Evolutionary conservation across 1,284 basidiomycete species (phyloP), one percentile per base, ranked within the genome.

Genomic region (Pterula multifida): DNA sequence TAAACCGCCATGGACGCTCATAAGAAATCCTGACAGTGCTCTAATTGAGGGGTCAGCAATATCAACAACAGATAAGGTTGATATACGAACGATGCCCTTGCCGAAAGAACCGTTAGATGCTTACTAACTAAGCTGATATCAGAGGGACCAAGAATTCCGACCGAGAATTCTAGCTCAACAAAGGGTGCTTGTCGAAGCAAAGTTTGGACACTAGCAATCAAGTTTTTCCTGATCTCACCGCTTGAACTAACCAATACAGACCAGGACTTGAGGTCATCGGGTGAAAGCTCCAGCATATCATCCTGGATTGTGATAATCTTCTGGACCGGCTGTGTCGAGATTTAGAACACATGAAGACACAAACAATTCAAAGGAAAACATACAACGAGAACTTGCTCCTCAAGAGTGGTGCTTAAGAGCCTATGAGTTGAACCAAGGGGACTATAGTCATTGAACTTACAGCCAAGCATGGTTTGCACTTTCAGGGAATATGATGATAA

Each of bases 401-500:
- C 67, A 24, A 76, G 49, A 51, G 63, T 54, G 54, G 67, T 55
- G 57, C 66, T 56, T 56, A 22, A 68, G 59, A n/a, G 9, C n/a
- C 11, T 65, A 69, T 2, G 63, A 64, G 55, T 35, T 4, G 47
- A 2, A 26, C 28, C 4, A 22, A 9, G 22, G 15, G 12, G 6
- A 36, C n/a, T 23, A 13, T 35, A 25, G 24, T 26, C 3, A n/a
- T 4, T 4, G 39, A 42, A 60, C 64, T 49, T 55, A 68, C 65
- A 72, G 50, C 68, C 69, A 72, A 32, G 67, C 59, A 54, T 82
- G 79, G 52, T 79, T 81, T 52, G 88, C 65, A 4, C 80, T 79
- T 62, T 85, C 76, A 0, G 88, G 88, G 60, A 90, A 90, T 53
- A 90, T 68, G 28, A 89, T 58, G 15, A 82, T 55, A 23, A 79